phyloP scores from a whole-genome alignment of 2,329 filamentous ascomycete species.

The Calonectria ilicicola region DNA sequence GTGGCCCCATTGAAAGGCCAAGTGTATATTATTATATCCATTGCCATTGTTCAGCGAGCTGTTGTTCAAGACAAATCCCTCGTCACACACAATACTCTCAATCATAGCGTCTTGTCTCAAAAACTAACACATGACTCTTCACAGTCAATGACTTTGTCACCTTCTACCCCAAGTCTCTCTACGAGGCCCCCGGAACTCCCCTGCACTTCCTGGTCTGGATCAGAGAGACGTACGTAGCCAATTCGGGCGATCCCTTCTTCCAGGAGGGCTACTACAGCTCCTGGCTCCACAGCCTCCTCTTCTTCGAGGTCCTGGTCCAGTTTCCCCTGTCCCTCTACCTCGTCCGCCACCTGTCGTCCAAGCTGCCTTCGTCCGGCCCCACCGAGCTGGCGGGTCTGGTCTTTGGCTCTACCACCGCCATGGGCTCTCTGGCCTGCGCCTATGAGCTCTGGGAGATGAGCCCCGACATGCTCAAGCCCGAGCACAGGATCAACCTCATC shows the following conservation, averaged over 20 bases:
- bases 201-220: constrained; percentile 61
- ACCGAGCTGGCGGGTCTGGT: constrained; percentile 64
- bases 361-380: constrained; percentile 50
- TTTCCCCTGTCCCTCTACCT: constrained; percentile 64
- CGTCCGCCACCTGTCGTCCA: constrained; percentile 51
- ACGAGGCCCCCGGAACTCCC: constrained; percentile 54
- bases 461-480: constrained; percentile 54
- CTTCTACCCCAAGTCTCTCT: constrained; percentile 63
- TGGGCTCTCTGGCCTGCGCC: constrained; percentile 65
- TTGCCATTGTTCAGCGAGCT: background rate
- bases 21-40: background rate
- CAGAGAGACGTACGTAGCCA: constrained; percentile 59
- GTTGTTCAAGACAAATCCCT: background rate
- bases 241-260: constrained; percentile 67
- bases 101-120: background rate
- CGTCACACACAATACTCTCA: background rate
- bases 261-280: constrained; percentile 51
- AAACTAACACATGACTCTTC: constrained; percentile 17
- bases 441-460: constrained; percentile 64
- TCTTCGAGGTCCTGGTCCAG: constrained; percentile 62
- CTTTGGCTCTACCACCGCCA: constrained; percentile 63
- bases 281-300: constrained; percentile 65
- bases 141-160: constrained; percentile 66
- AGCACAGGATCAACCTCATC: constrained; percentile 60
- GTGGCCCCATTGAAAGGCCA: background rate